Evolutionary conservation across 768 basidiomycete genomes (phyloP).

Genomic region (Gloeopeniophorella convolvens): DNA sequence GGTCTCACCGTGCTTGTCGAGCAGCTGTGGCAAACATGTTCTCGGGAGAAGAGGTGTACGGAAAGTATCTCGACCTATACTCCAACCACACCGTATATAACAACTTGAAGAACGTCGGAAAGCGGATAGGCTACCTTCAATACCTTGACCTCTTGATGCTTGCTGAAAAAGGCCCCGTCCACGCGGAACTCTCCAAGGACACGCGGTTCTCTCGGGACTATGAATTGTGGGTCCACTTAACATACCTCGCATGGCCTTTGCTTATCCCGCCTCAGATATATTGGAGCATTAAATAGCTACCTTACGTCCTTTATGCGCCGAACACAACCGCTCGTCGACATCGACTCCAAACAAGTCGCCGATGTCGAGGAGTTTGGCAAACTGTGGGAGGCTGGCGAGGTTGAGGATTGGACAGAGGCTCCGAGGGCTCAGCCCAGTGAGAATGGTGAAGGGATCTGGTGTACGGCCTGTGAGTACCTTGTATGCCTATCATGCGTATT

Average conservation of each 20-base stretch:
- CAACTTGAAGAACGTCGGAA: slow-evolving; percentile 82
- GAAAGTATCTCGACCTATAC: slow-evolving; percentile 92
- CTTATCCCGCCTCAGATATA: slow-evolving; percentile 52
- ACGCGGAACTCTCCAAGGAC: slow-evolving; percentile 63
- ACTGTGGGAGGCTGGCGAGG: slow-evolving; percentile 73
- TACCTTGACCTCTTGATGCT: slow-evolving; percentile 84
- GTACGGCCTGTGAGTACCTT: slow-evolving; percentile 70
- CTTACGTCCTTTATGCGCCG: slow-evolving; percentile 81
- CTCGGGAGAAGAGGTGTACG: slow-evolving; percentile 94
- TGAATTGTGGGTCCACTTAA: slow-evolving; percentile 53
- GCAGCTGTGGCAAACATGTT: slow-evolving; percentile 78
- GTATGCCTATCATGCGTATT: slow-evolving; percentile 5
- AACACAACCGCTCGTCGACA: slow-evolving; percentile 75
- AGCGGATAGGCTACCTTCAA: slow-evolving; percentile 84
- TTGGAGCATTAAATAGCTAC: slow-evolving; percentile 75
- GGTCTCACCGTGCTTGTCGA: slow-evolving; percentile 8
- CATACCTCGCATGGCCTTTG: slow-evolving; percentile 4
- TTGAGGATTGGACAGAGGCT: slow-evolving; percentile 67
- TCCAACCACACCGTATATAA: slow-evolving; percentile 80
- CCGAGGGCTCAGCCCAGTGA: slow-evolving; percentile 33
- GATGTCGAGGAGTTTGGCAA: slow-evolving; percentile 64
- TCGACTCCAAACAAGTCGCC: slow-evolving; percentile 59
- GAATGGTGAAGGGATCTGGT: slow-evolving; percentile 82
- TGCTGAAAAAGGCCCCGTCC: slow-evolving; percentile 53
- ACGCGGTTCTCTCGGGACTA: slow-evolving; percentile 68